Percentiles rank a stretch among this genome's conserved stretches.
Conservation (phyloP, 2,329 filamentous ascomycete species). For the Alternaria triticimaculans region DNA sequence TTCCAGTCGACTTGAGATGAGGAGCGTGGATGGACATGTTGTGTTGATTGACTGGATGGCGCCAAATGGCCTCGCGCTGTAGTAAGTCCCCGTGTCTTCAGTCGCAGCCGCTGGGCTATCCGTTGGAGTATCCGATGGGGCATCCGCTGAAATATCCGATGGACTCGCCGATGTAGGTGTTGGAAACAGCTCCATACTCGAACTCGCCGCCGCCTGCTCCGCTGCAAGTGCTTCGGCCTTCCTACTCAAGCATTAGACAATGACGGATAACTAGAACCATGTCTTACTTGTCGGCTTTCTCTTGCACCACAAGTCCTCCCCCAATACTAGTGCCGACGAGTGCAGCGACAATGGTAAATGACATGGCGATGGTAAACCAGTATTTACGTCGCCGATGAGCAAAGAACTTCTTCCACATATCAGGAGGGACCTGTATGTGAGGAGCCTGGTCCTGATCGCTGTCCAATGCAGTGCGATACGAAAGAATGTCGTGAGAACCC, state of each 20-base stretch:
- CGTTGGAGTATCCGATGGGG: neutral
- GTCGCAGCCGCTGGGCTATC: neutral
- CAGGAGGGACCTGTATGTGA: neutral
- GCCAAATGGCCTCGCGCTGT: conserved; percentile 1
- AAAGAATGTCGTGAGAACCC: neutral
- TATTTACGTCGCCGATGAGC: conserved; percentile 1
- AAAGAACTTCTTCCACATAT: conserved; percentile 7
- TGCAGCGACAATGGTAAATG: neutral
- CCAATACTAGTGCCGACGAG: conserved; percentile 4
- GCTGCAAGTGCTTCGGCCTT: neutral
- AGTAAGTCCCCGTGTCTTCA: neutral
- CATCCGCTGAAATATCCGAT: neutral
- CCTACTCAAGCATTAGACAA: neutral
- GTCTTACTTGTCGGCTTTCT: conserved; percentile 5
- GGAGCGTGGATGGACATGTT: conserved; percentile 1
- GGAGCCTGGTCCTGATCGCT: neutral
- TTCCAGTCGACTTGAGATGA: conserved; percentile 3
- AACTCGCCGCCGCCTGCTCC: neutral
- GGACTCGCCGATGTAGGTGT: neutral
- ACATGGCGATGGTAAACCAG: neutral
- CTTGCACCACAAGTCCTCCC: conserved; percentile 1
- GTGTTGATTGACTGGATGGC: conserved; percentile 2
- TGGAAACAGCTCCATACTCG: neutral
- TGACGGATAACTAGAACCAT: neutral
- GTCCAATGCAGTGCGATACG: neutral